These are phyloP conservation scores for sorghum (Sorghum bicolor) DNA, from an alignment of 176 grass and related monocot species.

Conservation along the genomic window Sorghum_bicolor_NCBIv3 NC_012872.2:58760501-58761000, in stretches of 20 bases:
- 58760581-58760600: not conserved
- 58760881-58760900: not conserved
- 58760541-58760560: not conserved
- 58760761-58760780: not conserved
- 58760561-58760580: not conserved
- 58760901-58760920: slow-evolving; percentile 22
- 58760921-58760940: not conserved
- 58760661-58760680: not conserved
- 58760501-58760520: not conserved
- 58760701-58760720: not conserved
- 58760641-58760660: not conserved
- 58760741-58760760: not conserved
- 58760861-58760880: slow-evolving; percentile 13
- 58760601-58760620: not conserved
- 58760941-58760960: slow-evolving; percentile 35
- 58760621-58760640: slow-evolving; percentile 8
- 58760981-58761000: slow-evolving; percentile 23
- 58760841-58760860: not conserved
- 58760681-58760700: not conserved
- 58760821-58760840: not conserved
- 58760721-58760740: slow-evolving; percentile 30
- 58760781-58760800: not conserved
- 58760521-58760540: not conserved
- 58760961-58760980: slow-evolving; percentile 33
- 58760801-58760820: too few relatives aligned